Evolutionary conservation across 2,329 filamentous ascomycete genomes (phyloP).

Genomic region (Alternaria alternata): DNA sequence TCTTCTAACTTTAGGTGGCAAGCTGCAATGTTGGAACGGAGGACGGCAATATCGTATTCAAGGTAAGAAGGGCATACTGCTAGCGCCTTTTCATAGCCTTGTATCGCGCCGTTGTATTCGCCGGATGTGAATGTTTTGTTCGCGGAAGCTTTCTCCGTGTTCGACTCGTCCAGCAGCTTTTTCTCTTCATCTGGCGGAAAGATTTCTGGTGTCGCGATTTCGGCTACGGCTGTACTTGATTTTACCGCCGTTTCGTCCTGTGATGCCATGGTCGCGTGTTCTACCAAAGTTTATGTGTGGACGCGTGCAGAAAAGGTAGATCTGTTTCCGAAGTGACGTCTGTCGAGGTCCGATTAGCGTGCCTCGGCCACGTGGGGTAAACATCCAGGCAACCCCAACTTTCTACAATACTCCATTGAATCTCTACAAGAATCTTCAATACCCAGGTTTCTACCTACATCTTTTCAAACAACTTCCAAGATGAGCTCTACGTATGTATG

Average conservation of each 20-base stretch:
- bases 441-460: not conserved
- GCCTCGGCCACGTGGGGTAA: conserved; percentile 32
- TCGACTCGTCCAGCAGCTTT: conserved; percentile 73
- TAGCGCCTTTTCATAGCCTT: conserved; percentile 82
- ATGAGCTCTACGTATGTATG: conserved; percentile 27
- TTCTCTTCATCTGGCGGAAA: conserved; percentile 46
- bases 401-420: conserved; percentile 12
- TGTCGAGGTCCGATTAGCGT: conserved; percentile 20
- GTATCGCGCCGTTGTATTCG: conserved; percentile 79
- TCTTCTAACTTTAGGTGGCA: conserved; percentile 85
- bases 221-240: conserved; percentile 8
- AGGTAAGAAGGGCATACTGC: conserved; percentile 82
- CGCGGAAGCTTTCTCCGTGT: conserved; percentile 75
- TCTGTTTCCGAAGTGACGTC: conserved; percentile 36
- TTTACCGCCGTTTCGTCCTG: conserved; percentile 10
- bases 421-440: not conserved
- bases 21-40: conserved; percentile 88
- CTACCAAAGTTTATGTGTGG: not conserved
- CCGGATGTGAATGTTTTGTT: conserved; percentile 80
- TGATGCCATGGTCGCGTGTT: conserved; percentile 14
- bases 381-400: conserved; percentile 21
- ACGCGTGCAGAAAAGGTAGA: conserved; percentile 12
- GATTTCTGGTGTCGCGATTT: conserved; percentile 29
- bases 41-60: conserved; percentile 85
- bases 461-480: not conserved